These are phyloP conservation scores for Pichia exigua DNA, from an alignment of 805 yeast species.

Conservation along the genomic window DNA sequence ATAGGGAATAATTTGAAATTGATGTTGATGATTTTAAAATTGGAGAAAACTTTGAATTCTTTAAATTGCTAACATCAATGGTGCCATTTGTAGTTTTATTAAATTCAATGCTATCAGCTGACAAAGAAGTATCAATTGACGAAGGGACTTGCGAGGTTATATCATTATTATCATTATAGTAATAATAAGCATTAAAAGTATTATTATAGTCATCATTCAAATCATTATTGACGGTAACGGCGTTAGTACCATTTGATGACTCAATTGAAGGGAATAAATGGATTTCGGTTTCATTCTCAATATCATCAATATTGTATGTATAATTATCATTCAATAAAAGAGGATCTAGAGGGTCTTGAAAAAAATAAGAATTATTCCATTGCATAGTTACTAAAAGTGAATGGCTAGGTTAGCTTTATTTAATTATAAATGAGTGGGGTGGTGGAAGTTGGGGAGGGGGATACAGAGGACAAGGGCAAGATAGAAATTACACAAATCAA, in stretches of 20 bases:
- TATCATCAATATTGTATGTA: background rate
- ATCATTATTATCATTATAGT: background rate
- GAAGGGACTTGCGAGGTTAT: background rate
- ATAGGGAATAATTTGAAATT: background rate
- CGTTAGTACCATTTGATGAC: background rate
- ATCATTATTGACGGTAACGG: background rate
- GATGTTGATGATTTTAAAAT: slow-evolving; percentile 2
- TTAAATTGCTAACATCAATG: background rate
- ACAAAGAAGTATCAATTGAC: background rate
- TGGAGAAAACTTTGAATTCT: background rate
- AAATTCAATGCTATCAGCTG: background rate
- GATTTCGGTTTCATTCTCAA: background rate
- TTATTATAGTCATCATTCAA: background rate
- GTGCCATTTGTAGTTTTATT: background rate
- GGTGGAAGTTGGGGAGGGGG: too few relatives aligned
- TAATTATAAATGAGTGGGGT: too few relatives aligned
- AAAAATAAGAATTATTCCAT: background rate
- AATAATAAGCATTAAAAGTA: background rate
- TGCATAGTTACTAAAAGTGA: background rate
- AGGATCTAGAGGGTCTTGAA: slow-evolving; percentile 1
- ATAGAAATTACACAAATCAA: too few relatives aligned
- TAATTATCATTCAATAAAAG: background rate
- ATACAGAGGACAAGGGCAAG: too few relatives aligned
- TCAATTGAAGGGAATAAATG: background rate
- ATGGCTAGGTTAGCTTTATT: background rate